phyloP scores from a whole-genome alignment of 352 stramenopile species.

The Phytophthora sp. region DNA sequence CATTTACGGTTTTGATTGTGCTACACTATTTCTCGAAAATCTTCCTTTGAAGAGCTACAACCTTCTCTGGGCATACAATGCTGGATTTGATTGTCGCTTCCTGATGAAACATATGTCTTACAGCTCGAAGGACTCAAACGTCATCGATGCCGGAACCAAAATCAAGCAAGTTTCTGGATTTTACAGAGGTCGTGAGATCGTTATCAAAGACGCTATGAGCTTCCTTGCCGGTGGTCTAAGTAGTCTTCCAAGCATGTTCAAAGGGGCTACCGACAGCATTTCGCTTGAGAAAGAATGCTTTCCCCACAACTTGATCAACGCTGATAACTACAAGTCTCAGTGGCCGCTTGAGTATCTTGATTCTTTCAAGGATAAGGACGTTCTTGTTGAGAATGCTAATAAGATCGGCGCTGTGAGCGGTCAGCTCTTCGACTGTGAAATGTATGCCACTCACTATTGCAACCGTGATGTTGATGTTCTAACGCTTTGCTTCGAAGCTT shows the following conservation, averaged over 20 bases:
- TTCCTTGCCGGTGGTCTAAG: neutral
- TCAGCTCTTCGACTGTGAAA: neutral
- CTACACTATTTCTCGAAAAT: conserved; percentile 1
- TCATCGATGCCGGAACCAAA: conserved; percentile 1
- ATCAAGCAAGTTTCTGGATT: conserved; percentile 1
- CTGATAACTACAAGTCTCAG: neutral
- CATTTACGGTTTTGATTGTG: conserved; percentile 12
- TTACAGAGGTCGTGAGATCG: neutral
- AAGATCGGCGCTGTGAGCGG: neutral
- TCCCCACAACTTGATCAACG: conserved; percentile 2
- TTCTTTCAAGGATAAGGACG: neutral
- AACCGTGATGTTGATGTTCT: conserved; percentile 10
- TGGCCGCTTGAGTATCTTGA: conserved; percentile 2
- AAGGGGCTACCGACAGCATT: neutral
- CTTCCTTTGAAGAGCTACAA: conserved; percentile 5
- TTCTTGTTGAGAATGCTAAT: neutral
- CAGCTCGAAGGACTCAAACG: neutral
- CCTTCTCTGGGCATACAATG: conserved; percentile 7
- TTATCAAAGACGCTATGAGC: conserved; percentile 7
- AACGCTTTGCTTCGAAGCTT: neutral
- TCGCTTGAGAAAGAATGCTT: conserved; percentile 13
- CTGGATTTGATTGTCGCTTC: conserved; percentile 1
- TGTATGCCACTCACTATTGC: conserved; percentile 10
- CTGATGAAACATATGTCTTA: neutral
- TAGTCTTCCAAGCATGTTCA: conserved; percentile 4